A percentile compares a stretch with the other conserved stretches of the same genome.
Evolutionary conservation across 2,329 filamentous ascomycete genomes (phyloP).

Genomic region (Paecilomyces sp.): DNA sequence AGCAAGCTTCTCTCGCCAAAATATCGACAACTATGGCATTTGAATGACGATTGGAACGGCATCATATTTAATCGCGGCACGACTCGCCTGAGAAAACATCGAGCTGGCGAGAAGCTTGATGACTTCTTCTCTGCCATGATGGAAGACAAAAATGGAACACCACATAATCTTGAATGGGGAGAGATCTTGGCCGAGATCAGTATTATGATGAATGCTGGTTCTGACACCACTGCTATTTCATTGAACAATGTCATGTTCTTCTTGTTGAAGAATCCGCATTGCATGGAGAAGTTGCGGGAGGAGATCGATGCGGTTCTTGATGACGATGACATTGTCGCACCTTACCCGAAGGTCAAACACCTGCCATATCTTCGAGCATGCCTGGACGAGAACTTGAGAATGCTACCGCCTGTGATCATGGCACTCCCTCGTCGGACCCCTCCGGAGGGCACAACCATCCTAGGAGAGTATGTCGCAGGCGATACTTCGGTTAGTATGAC

Average conservation of each 20-base stretch:
- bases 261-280: neutral
- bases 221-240: constrained; percentile 3
- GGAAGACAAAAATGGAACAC: constrained; percentile 35
- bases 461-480: constrained; percentile 41
- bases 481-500: constrained; percentile 40
- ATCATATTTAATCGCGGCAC: neutral
- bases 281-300: neutral
- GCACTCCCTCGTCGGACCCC: neutral
- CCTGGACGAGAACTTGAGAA: neutral
- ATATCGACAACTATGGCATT: constrained; percentile 11
- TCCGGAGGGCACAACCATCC: neutral
- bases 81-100: neutral
- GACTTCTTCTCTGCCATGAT: constrained; percentile 52
- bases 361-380: neutral
- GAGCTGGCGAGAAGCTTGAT: constrained; percentile 44
- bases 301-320: neutral
- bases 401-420: neutral
- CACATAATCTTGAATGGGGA: constrained; percentile 45
- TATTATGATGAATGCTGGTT: constrained; percentile 3
- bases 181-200: constrained; percentile 47
- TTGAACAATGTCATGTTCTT: neutral
- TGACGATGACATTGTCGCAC: neutral
- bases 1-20: constrained; percentile 12
- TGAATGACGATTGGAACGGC: constrained; percentile 13
- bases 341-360: neutral